Conservation (phyloP, 768 basidiomycete species). For the Austroboletus festivus region DNA sequence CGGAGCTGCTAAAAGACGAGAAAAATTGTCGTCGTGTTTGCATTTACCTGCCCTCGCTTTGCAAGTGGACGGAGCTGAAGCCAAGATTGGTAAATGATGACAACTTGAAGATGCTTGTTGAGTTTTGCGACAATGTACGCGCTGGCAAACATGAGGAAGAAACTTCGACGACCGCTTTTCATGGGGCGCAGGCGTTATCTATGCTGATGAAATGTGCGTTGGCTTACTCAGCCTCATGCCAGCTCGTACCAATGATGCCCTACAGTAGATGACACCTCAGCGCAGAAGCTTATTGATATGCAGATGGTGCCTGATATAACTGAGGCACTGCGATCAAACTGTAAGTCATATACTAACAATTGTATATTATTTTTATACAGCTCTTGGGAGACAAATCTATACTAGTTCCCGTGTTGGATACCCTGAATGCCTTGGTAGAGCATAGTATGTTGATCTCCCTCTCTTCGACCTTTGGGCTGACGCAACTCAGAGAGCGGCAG, state of each 20-base stretch:
- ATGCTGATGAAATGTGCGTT: constrained; percentile 24
- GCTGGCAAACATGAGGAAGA: constrained; percentile 14
- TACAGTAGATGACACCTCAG: constrained; percentile 14
- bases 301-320: constrained; percentile 17
- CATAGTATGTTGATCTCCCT: constrained; percentile 10
- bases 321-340: constrained; percentile 14
- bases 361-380: neutral
- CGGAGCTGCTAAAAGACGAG: constrained; percentile 11
- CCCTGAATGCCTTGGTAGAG: constrained; percentile 15
- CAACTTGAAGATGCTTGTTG: constrained; percentile 19
- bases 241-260: neutral
- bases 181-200: constrained; percentile 26
- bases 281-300: constrained; percentile 14
- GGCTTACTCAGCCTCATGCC: neutral
- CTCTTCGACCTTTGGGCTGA: neutral
- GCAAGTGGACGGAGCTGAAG: constrained; percentile 16
- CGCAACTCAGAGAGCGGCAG: constrained; percentile 3
- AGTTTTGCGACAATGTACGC: constrained; percentile 14
- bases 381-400: constrained; percentile 15
- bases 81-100: constrained; percentile 10
- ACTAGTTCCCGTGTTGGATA: constrained; percentile 20
- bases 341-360: constrained; percentile 5
- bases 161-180: constrained; percentile 18
- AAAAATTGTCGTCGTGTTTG: constrained; percentile 21
- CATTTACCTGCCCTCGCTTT: constrained; percentile 29